These are phyloP conservation scores for Moelleriella libera DNA, from an alignment of 2,329 filamentous ascomycete genomes.

Conservation along the genomic window DNA sequence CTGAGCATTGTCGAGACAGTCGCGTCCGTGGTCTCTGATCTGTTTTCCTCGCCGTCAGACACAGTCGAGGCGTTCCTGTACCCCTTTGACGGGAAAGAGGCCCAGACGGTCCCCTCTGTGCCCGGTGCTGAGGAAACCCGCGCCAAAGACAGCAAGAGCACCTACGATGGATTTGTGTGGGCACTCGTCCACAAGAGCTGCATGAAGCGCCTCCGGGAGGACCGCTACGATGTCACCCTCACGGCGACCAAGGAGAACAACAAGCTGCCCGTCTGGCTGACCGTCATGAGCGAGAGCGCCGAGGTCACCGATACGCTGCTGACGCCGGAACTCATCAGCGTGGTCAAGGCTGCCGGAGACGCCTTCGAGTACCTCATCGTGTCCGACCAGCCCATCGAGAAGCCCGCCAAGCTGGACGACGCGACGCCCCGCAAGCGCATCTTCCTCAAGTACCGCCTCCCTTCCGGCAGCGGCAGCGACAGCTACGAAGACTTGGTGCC, in stretches of 20 bases:
- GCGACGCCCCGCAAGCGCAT: constrained; percentile 75
- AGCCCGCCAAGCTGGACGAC: constrained; percentile 75
- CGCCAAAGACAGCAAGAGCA: constrained; percentile 46
- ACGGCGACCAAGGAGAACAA: constrained; percentile 85
- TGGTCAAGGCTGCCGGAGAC: constrained; percentile 65
- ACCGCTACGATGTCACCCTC: constrained; percentile 87
- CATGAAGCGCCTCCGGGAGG: constrained; percentile 82
- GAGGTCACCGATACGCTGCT: constrained; percentile 83
- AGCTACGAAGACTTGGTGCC: constrained; percentile 54
- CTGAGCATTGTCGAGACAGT: constrained; percentile 46
- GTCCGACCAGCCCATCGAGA: constrained; percentile 77
- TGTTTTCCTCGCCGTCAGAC: constrained; percentile 55
- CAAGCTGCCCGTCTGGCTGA: constrained; percentile 81
- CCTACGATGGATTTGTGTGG: constrained; percentile 86
- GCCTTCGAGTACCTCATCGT: constrained; percentile 74
- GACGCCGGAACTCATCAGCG: constrained; percentile 74
- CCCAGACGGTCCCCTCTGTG: constrained; percentile 53
- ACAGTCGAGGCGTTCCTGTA: constrained; percentile 65
- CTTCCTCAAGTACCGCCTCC: constrained; percentile 61
- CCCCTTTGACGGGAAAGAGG: constrained; percentile 86
- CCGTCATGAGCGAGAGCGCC: constrained; percentile 92
- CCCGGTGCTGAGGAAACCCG: constrained; percentile 42
- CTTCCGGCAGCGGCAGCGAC: constrained; percentile 40
- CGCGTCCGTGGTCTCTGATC: constrained; percentile 69
- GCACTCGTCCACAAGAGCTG: constrained; percentile 87